Conservation (phyloP, 192 early-diverging fungal genomes). For the Coemansia sp. region DNA sequence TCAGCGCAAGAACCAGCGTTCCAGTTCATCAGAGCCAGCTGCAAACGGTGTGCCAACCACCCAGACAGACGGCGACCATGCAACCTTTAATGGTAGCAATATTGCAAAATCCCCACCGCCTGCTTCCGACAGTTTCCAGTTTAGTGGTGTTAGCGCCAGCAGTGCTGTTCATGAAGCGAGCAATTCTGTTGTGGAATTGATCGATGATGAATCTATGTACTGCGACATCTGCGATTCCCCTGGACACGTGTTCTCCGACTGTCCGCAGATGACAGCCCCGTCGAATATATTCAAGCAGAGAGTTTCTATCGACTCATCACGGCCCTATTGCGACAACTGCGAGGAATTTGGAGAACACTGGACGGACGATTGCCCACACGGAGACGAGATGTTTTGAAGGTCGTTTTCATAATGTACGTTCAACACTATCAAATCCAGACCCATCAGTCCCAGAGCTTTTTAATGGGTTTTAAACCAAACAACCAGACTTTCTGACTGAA, state of each 20-base stretch:
- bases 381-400: constrained; percentile 65
- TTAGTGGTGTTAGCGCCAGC: too few species aligned
- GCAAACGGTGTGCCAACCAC: not conserved
- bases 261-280: constrained; percentile 35
- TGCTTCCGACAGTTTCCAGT: not conserved
- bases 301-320: constrained; percentile 20
- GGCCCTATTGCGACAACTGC: constrained; percentile 75
- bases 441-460: too few species aligned
- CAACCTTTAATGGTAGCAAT: not conserved
- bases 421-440: too few species aligned
- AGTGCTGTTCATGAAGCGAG: not conserved
- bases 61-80: not conserved
- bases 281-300: constrained; percentile 39
- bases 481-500: too few species aligned
- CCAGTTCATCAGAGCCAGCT: not conserved
- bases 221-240: constrained; percentile 71
- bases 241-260: constrained; percentile 65
- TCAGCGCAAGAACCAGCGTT: constrained; percentile 22
- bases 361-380: constrained; percentile 71
- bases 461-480: too few species aligned
- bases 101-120: not conserved
- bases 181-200: constrained; percentile 7
- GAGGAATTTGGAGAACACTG: constrained; percentile 69
- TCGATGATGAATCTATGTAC: constrained; percentile 44
- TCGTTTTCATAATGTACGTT: not conserved